phyloP scores from a whole-genome alignment of 345 rosid species.

The Salix suchowensis region DNA sequence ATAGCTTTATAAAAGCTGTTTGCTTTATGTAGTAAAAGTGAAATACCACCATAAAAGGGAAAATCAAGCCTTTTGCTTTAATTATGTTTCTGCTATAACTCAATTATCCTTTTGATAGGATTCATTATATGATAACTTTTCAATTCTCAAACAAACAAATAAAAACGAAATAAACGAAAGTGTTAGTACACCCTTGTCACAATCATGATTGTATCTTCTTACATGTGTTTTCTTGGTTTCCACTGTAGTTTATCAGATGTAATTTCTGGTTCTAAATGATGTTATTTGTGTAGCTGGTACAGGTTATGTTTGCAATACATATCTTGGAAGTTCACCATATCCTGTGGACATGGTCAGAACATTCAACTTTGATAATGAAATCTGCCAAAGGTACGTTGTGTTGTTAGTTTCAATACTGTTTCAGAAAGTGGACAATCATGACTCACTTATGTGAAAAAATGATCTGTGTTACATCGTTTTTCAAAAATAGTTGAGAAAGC shows the following conservation, averaged over 20 bases:
- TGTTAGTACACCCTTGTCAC: not conserved
- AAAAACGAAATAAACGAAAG: no score
- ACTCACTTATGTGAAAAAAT: not conserved
- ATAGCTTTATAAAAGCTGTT: not conserved
- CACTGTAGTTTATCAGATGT: not conserved
- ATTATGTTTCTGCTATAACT: not conserved
- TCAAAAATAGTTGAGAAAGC: not conserved
- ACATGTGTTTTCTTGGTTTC: not conserved
- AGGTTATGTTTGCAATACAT: slow-evolving; percentile 70
- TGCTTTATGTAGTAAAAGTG: not conserved
- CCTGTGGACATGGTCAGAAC: slow-evolving; percentile 77
- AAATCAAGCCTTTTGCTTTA: not conserved
- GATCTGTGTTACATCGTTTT: not conserved
- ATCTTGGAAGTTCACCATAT: slow-evolving; percentile 47
- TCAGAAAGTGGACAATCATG: not conserved
- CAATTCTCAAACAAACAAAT: no score
- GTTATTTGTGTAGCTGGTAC: slow-evolving; percentile 42
- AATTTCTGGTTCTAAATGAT: not conserved
- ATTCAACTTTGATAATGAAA: slow-evolving; percentile 71
- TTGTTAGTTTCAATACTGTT: slow-evolving; percentile 8
- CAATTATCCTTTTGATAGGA: not conserved
- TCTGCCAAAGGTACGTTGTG: slow-evolving; percentile 56
- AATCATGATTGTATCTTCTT: not conserved
- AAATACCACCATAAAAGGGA: not conserved
- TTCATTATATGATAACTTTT: not conserved